Base-by-base conservation (phyloP, 371 early-diverging fungal species). In the Smittium culicis region DNA sequence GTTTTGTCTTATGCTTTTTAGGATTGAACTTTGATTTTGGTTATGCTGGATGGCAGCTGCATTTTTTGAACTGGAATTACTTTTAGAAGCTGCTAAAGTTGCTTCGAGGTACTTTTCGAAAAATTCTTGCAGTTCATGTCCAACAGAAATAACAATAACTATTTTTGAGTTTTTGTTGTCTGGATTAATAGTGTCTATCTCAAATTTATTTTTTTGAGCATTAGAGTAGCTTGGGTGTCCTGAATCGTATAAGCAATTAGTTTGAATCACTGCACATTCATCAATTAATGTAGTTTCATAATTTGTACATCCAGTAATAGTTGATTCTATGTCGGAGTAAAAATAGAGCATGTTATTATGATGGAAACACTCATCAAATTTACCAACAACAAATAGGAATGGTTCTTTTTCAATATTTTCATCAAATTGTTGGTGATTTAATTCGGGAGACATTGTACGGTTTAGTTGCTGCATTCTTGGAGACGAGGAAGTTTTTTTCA, bases 301-400 rank as follows among this genome's bases (percentile, higher is more conserved):
- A 27, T 57, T 57, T 3, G 5, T n/a, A 5, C 14, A 14, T 16
- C 5, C 25, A 3, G 25, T 20, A 16, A 57, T 57, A 14, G 57
- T 57, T 3, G 3, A 16, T 25, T 57, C 57, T 57, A 57, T 57
- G 57, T 57, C 57, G 3, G 57, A 57, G 25, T 57, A n/a, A 25
- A 57, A 57, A 27, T 57, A 25, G 3, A 57, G 27, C 14, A 57
- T 14, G 11, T 27, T 27, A 25, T 27, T 57, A 5, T 57, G 57
- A n/a, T n/a, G n/a, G 25, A 57, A 57, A 57, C n/a, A 20, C 90
- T 83, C 0, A 85, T 84, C 64, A 88, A 86, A 79, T 2, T 85
- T 77, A 1, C 93, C 91, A 14, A 90, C 77, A 1, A 90, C 88
- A 78, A 86, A 91, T 65, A 93, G 68, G 67, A 85, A 80, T 64